These are phyloP conservation scores for Anisogramma anomala DNA, from an alignment of 2,329 filamentous ascomycete genomes.

Conservation along the genomic window DNA sequence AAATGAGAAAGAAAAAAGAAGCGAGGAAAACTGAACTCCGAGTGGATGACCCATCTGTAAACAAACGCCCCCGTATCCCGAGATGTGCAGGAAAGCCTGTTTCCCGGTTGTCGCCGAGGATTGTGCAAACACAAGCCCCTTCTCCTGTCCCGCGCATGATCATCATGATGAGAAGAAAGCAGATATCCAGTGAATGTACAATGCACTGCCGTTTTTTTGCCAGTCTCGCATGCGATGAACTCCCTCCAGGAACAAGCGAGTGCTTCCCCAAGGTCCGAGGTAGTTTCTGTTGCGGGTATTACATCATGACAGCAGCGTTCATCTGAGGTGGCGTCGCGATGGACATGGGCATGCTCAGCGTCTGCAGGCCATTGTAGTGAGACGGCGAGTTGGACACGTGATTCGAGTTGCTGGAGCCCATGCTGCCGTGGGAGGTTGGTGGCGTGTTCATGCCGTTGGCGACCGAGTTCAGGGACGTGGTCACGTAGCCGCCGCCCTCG, in stretches of 20 bases:
- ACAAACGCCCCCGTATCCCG: conserved; percentile 10
- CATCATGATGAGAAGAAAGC: conserved; percentile 12
- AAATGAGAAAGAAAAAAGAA: conserved; percentile 8
- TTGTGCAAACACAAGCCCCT: not conserved
- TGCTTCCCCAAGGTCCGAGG: no score
- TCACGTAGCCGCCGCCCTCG: conserved; percentile 51
- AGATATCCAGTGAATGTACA: conserved; percentile 14
- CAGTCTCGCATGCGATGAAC: no score
- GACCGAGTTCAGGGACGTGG: conserved; percentile 38
- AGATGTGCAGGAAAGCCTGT: conserved; percentile 9
- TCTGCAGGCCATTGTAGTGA: conserved; percentile 46
- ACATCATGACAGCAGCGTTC: conserved; percentile 26
- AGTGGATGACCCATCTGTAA: conserved; percentile 2
- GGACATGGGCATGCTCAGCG: conserved; percentile 53
- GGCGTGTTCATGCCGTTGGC: conserved; percentile 20
- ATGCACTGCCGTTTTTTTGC: not conserved
- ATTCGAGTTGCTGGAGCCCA: conserved; percentile 18
- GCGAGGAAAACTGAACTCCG: conserved; percentile 12
- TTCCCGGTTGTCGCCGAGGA: conserved; percentile 1
- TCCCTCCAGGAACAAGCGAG: no score
- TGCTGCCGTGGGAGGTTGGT: conserved; percentile 21
- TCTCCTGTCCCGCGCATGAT: conserved; percentile 4
- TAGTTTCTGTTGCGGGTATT: no score
- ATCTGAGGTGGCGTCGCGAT: conserved; percentile 43
- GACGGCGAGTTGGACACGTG: conserved; percentile 24